Conservation (phyloP, 495 filamentous ascomycete species). For the Thozetella sp. region DNA sequence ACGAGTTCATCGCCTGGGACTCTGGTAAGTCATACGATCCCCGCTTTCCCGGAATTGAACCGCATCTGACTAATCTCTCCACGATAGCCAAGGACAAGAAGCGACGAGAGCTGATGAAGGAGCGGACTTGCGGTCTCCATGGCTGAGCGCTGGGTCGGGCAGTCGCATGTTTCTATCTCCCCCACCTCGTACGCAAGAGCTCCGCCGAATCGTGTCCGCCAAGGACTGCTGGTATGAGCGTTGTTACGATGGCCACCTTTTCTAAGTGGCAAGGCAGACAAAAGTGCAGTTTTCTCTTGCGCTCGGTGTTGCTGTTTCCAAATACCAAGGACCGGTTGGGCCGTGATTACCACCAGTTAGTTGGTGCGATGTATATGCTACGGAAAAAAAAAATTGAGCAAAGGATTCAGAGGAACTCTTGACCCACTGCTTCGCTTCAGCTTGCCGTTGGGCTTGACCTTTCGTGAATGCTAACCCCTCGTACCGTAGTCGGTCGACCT, state of each 20-base stretch:
- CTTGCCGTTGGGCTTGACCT: too few species aligned
- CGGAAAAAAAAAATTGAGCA: neutral
- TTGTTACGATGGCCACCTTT: too few species aligned
- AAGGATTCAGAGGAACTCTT: neutral
- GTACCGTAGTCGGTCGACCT: too few species aligned
- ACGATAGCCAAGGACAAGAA: conserved; percentile 71
- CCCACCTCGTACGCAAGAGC: neutral
- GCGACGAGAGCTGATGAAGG: conserved; percentile 70
- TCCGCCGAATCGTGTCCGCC: neutral
- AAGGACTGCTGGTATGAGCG: too few species aligned
- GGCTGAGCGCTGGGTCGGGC: conserved; percentile 19
- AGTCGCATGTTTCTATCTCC: neutral
- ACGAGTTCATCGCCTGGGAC: conserved; percentile 95
- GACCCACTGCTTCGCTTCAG: too few species aligned
- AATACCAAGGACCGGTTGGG: neutral
- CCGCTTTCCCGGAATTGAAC: conserved; percentile 11
- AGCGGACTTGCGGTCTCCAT: conserved; percentile 63
- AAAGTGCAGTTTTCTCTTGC: neutral
- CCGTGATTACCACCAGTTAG: neutral
- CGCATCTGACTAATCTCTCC: conserved; percentile 24
- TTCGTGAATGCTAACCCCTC: too few species aligned
- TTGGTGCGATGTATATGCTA: neutral
- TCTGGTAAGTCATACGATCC: conserved; percentile 52
- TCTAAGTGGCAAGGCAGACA: too few species aligned
- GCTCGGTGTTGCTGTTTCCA: neutral